phyloP scores from a whole-genome alignment of 2,329 filamentous ascomycete species.

The Calonectria pauciramosa region DNA sequence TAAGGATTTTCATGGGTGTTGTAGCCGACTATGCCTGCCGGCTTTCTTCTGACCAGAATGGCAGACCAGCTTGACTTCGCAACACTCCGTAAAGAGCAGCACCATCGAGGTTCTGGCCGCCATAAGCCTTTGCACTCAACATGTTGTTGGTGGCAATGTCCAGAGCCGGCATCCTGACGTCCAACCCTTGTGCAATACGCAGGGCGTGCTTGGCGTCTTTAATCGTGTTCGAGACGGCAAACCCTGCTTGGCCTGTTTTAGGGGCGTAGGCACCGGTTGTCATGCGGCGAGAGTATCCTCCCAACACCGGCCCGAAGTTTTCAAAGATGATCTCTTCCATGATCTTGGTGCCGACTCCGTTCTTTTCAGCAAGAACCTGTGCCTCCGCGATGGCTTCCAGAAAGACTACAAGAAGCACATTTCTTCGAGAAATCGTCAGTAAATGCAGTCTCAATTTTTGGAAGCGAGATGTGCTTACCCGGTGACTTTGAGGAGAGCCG shows the following conservation, averaged over 20 bases:
- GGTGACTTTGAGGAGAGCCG: background rate
- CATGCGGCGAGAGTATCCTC: background rate
- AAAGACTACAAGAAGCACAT: background rate
- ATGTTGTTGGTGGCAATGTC: constrained; percentile 20
- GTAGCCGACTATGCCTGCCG: background rate
- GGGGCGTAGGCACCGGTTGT: constrained; percentile 2
- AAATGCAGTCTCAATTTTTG: too few relatives aligned
- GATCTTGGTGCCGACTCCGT: background rate
- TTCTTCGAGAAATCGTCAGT: background rate
- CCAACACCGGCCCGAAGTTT: background rate
- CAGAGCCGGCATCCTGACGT: constrained; percentile 18
- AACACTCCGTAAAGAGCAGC: background rate
- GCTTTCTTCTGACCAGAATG: background rate
- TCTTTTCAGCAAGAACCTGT: background rate
- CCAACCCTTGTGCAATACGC: background rate
- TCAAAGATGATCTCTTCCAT: constrained; percentile 6
- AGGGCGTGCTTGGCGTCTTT: background rate
- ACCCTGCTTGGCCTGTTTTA: background rate
- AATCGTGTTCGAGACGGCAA: background rate
- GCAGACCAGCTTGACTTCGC: background rate
- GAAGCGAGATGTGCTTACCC: background rate
- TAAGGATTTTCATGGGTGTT: background rate
- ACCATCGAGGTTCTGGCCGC: constrained; percentile 9
- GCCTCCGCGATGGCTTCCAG: background rate
- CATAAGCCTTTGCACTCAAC: constrained; percentile 15